Evolutionary conservation across 345 rosid genomes (phyloP), one percentile per base, ranked within the genome.

Genomic region (Angophora floribunda): DNA sequence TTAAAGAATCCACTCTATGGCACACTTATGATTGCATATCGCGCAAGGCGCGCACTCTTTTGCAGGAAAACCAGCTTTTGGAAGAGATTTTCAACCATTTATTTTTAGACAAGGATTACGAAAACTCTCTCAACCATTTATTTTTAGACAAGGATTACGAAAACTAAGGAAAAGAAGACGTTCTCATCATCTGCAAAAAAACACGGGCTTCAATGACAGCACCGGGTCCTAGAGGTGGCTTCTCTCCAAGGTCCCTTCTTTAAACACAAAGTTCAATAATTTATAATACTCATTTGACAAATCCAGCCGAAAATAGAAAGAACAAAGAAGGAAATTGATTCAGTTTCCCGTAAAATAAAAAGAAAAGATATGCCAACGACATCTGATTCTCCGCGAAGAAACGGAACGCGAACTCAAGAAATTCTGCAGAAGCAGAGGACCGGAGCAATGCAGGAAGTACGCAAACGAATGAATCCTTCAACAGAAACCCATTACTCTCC

Each of bases 361-460:
- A 0, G 3, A 59, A 0, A 9, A 24, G 1, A 32, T 0, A 70
- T 9, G 82, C 1, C 82, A 9, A 75, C 82, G 2, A 17, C 2
- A 75, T 75, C 82, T 49, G 14, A 2, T 75, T 41, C 2, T 41
- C 82, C 0, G 26, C 82, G 24, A 75, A 19, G 49, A 0, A 75
- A n/a, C 19, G 1, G 17, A n/a, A 19, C 75, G 16, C 2, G 49
- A 75, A 75, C 49, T 41, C 82, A 19, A 36, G 9, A 41, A 75
- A 2, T 36, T 19, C 3, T 3, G 82, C 1, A 75, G 4, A 21
- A 17, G 82, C 49, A 75, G 82, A 75, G 49, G 22, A 75, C 82
- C 28, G 28, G 49, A 75, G 82, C 82, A 75, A 75, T 19, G 82
- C 49, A 19, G 28, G 84, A 75, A 41, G 84, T 12, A 14, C 28